These are phyloP conservation scores for Myxozyma mucilagina DNA, from an alignment of 805 yeast species.

Conservation along the genomic window DNA sequence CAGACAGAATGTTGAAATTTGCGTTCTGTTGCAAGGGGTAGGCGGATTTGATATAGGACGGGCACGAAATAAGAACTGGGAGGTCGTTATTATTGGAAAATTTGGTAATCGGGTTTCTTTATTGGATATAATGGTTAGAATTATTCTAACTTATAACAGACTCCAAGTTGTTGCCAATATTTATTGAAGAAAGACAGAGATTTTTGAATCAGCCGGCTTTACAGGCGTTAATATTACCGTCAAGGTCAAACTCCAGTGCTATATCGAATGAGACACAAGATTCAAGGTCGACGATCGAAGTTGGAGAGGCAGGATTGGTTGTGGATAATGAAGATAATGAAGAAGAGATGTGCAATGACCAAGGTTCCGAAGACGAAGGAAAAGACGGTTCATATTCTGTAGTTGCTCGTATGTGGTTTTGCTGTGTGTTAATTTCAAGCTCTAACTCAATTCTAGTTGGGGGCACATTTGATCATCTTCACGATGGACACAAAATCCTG, in stretches of 20 bases:
- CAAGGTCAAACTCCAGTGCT: slow-evolving; percentile 12
- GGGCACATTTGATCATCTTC: slow-evolving; percentile 96
- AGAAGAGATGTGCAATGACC: slow-evolving; percentile 7
- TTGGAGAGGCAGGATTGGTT: slow-evolving; percentile 20
- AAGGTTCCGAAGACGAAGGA: slow-evolving; percentile 23
- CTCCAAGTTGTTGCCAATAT: slow-evolving; percentile 20
- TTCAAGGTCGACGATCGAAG: background rate
- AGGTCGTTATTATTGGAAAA: slow-evolving; percentile 39
- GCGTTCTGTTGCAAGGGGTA: slow-evolving; percentile 38
- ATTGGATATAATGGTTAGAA: background rate
- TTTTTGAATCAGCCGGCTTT: slow-evolving; percentile 23
- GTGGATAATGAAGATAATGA: slow-evolving; percentile 20
- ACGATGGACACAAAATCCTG: slow-evolving; percentile 90
- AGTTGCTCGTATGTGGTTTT: slow-evolving; percentile 25
- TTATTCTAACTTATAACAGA: slow-evolving; percentile 3
- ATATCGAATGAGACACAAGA: background rate
- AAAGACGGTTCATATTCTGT: slow-evolving; percentile 27
- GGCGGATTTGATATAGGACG: slow-evolving; percentile 38
- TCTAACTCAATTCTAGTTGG: slow-evolving; percentile 57
- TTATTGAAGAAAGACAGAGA: slow-evolving; percentile 27
- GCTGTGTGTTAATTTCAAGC: too few relatives aligned
- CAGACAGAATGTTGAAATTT: slow-evolving; percentile 32
- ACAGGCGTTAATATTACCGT: slow-evolving; percentile 29
- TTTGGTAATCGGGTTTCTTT: slow-evolving; percentile 21
- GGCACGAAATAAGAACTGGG: slow-evolving; percentile 38